Conservation (phyloP, 2,329 filamentous ascomycete species). For the Coniella lustricola region DNA sequence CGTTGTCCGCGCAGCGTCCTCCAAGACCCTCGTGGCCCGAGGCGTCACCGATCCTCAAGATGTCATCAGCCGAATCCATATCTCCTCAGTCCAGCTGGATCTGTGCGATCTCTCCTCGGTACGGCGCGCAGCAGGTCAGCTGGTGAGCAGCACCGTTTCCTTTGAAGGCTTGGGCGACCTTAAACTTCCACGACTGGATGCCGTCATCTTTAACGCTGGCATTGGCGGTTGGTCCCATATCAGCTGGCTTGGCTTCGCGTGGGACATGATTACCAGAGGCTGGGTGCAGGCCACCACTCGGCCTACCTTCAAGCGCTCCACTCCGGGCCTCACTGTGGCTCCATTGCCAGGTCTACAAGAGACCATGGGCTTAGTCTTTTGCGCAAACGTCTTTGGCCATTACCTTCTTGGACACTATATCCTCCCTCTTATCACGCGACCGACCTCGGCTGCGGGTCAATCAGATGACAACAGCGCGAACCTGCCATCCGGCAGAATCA, state of each 20-base stretch:
- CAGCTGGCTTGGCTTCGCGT: slow-evolving; percentile 56
- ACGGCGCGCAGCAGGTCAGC: slow-evolving; percentile 38
- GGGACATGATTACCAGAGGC: slow-evolving; percentile 48
- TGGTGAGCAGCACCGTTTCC: slow-evolving; percentile 38
- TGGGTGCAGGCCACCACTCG: slow-evolving; percentile 64
- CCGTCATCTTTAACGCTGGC: slow-evolving; percentile 78
- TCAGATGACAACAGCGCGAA: slow-evolving; percentile 25
- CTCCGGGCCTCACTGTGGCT: slow-evolving; percentile 37
- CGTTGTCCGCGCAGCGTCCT: slow-evolving; percentile 41
- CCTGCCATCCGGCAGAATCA: slow-evolving; percentile 54
- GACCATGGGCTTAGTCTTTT: slow-evolving; percentile 75
- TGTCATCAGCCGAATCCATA: slow-evolving; percentile 45
- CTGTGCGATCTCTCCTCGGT: slow-evolving; percentile 51
- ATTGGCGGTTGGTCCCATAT: slow-evolving; percentile 81
- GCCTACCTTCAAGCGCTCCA: slow-evolving; percentile 67
- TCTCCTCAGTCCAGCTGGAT: slow-evolving; percentile 52
- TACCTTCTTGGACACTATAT: slow-evolving; percentile 82
- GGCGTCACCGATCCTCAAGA: slow-evolving; percentile 33
- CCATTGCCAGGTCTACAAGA: slow-evolving; percentile 34
- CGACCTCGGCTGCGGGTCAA: neutral
- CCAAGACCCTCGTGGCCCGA: slow-evolving; percentile 33
- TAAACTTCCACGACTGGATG: slow-evolving; percentile 65
- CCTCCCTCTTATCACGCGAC: slow-evolving; percentile 60
- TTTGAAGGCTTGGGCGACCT: slow-evolving; percentile 35
- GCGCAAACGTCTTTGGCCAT: slow-evolving; percentile 90